Percentiles rank a stretch among this genome's conserved stretches.
Conservation (phyloP, 768 basidiomycete genomes). For the Daedaleopsis sinensis region DNA sequence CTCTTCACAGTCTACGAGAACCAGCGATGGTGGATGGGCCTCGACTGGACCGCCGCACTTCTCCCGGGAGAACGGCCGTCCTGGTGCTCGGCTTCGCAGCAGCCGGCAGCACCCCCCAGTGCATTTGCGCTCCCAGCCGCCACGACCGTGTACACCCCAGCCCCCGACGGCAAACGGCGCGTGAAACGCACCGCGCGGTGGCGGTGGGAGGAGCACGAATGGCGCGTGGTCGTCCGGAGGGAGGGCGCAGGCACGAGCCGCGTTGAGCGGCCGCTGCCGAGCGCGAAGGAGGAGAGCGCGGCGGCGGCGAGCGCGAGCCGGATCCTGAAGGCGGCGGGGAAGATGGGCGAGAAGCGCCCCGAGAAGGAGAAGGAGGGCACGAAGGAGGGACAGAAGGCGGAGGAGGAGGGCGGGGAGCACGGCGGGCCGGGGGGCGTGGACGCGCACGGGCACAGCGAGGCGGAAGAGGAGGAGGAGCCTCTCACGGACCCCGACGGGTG, state of each 20-base stretch:
- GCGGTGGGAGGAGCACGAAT: slow-evolving; percentile 92
- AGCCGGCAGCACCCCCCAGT: slow-evolving; percentile 70
- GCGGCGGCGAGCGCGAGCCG: slow-evolving; percentile 29
- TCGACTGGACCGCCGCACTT: slow-evolving; percentile 94
- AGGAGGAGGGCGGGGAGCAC: slow-evolving; percentile 12
- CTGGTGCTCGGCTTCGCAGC: slow-evolving; percentile 67
- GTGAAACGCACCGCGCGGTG: slow-evolving; percentile 79
- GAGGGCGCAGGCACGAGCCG: slow-evolving; percentile 58
- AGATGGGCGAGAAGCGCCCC: slow-evolving; percentile 26
- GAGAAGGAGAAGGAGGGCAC: slow-evolving; percentile 30
- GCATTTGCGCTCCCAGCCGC: slow-evolving; percentile 68
- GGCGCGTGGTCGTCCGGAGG: slow-evolving; percentile 69
- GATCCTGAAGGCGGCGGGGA: slow-evolving; percentile 57
- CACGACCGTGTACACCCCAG: slow-evolving; percentile 57
- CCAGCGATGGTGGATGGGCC: slow-evolving; percentile 97
- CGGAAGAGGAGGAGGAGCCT: slow-evolving; percentile 50
- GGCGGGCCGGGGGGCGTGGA: background rate
- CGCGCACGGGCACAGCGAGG: slow-evolving; percentile 12
- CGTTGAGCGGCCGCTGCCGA: slow-evolving; percentile 65
- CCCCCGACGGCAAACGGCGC: slow-evolving; percentile 33
- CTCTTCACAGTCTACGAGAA: slow-evolving; percentile 92
- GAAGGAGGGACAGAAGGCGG: slow-evolving; percentile 36
- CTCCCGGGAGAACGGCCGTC: slow-evolving; percentile 89
- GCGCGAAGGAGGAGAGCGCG: slow-evolving; percentile 46
- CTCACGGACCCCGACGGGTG: slow-evolving; percentile 87